Conservation (phyloP, 1,284 basidiomycete genomes). For the Abortiporus biennis region DNA sequence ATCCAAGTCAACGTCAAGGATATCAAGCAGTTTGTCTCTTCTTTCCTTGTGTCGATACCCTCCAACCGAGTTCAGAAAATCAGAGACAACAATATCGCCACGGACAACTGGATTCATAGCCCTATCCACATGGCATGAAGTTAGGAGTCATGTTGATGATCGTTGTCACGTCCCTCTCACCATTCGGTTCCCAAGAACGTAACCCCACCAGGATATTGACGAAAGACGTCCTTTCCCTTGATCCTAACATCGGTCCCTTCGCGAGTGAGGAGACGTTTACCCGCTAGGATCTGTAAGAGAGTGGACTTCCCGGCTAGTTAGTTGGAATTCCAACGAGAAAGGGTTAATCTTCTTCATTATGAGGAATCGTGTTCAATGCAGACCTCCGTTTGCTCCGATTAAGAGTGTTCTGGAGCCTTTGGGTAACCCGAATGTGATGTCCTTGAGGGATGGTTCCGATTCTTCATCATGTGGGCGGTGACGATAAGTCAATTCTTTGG, state of each 20-base stretch:
- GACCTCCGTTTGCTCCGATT: conserved; percentile 89
- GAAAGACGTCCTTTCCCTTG: conserved; percentile 83
- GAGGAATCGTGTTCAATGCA: background rate
- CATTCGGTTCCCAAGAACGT: conserved; percentile 93
- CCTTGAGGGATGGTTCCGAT: conserved; percentile 45
- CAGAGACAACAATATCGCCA: conserved; percentile 82
- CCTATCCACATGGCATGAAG: conserved; percentile 37
- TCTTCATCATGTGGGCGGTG: conserved; percentile 34
- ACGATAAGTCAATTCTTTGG: conserved; percentile 56
- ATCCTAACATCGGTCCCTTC: conserved; percentile 63
- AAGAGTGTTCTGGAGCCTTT: conserved; percentile 78
- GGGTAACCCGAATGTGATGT: conserved; percentile 63
- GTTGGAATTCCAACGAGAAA: conserved; percentile 3
- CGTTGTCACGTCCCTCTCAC: too few relatives aligned
- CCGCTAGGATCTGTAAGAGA: conserved; percentile 89
- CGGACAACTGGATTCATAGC: conserved; percentile 97
- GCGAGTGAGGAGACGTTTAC: conserved; percentile 74
- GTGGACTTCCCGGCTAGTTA: conserved; percentile 92
- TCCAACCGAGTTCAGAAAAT: conserved; percentile 93
- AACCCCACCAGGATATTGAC: conserved; percentile 65
- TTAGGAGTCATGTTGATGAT: too few relatives aligned
- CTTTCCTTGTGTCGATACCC: conserved; percentile 92
- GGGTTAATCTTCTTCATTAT: background rate
- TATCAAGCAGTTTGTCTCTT: conserved; percentile 81
- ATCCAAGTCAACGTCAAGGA: conserved; percentile 91